Evolutionary conservation across 495 filamentous ascomycete genomes (phyloP), one percentile per base, ranked within the genome.

Genomic region (Penicillium atrosanguineum): DNA sequence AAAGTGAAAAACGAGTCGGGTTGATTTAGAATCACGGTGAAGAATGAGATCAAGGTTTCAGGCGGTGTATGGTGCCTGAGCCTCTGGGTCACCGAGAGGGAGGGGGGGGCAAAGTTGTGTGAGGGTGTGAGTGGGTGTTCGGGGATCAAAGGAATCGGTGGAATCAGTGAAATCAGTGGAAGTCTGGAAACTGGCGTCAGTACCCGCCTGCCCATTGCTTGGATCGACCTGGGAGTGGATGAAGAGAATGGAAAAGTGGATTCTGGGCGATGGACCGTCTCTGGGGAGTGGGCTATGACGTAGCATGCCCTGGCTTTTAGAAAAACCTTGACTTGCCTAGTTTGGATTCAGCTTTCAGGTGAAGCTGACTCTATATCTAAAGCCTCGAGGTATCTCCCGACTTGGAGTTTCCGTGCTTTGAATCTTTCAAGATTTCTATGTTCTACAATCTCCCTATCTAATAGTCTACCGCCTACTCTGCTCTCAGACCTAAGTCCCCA

Each of bases 281-380:
- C 64, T 48, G 58, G 68, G 62, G 61, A 61, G 58, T 60, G 57
- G 52, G 50, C 46, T 61, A 74, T 74, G 71, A 74, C 71, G 71
- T 74, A 72, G 63, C 38, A 42, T 23, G 60, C 50, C 64, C 56
- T 61, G 65, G 51, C 53, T 39, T 40, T n/a, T 31, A 5, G 12
- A 50, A 57, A 48, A 34, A 50, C 45, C n/a, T 58, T 51, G 31
- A 14, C 23, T 5, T 23, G 23, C 23, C 23, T 23, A 5, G 23
- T 23, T 23, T 5, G 5, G 23, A 2, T 23, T 23, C 23, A 23
- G 23, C 2, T 23, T 23, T 23, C 23, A 23, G 23, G 23, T 23
- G 23, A 23, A 5, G 23, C 23, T 23, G 2, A 23, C 23, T 23
- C 23, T 23, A 23, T 23, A 23, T 23, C 23, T 23, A 23, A 2